These are phyloP conservation scores for Paramecium biaurelia DNA, from an alignment of 73 alveolate genomes.

Conservation along the genomic window DNA sequence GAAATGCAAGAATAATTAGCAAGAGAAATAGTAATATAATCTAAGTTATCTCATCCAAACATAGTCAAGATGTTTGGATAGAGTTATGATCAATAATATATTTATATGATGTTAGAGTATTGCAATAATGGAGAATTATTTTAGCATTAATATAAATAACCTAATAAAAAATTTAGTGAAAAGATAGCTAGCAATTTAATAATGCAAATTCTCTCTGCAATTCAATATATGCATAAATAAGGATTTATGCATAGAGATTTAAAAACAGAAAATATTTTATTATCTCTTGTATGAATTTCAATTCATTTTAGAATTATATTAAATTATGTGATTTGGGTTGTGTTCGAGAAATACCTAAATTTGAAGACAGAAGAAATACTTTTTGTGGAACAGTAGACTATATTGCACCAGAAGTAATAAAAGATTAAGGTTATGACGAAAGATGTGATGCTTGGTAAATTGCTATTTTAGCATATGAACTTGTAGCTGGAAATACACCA, in stretches of 20 bases:
- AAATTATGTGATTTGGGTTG: constrained; percentile 79
- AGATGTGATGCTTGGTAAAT: constrained; percentile 88
- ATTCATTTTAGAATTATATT: background rate
- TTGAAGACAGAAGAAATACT: constrained; percentile 71
- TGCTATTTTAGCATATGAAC: constrained; percentile 68
- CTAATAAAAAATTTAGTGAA: background rate
- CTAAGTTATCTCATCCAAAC: constrained; percentile 3
- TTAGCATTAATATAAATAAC: background rate
- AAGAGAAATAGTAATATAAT: background rate
- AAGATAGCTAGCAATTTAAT: background rate
- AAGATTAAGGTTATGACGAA: constrained; percentile 80
- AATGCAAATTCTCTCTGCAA: constrained; percentile 67
- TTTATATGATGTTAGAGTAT: constrained; percentile 22
- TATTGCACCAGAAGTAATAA: constrained; percentile 89
- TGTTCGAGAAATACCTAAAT: constrained; percentile 46
- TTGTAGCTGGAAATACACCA: constrained; percentile 63
- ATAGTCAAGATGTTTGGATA: constrained; percentile 30
- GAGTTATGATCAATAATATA: background rate
- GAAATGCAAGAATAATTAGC: background rate
- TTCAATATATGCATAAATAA: constrained; percentile 75
- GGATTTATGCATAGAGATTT: constrained; percentile 81
- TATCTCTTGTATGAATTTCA: background rate
- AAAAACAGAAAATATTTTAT: constrained; percentile 59
- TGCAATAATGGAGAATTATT: constrained; percentile 12
- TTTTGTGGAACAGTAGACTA: constrained; percentile 93